A percentile compares a stretch with the other conserved stretches of the same genome.
Conservation (phyloP, 2,329 filamentous ascomycete species). For the Pezicula radicicola region DNA sequence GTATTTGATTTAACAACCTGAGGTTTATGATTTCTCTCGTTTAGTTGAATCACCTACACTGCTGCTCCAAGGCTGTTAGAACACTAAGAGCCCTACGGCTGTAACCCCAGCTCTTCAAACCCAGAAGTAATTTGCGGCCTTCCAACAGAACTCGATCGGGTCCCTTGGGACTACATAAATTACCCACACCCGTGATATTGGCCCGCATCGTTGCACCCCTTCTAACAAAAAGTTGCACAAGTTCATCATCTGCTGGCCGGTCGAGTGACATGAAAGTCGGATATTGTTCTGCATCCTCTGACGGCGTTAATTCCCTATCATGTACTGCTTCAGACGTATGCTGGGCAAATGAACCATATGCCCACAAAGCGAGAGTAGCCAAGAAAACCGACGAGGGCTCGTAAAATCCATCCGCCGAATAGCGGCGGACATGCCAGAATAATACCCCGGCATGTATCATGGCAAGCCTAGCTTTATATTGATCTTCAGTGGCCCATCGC, state of each 20-base stretch:
- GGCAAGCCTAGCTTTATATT: slow-evolving; percentile 54
- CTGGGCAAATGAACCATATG: slow-evolving; percentile 28
- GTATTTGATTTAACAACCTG: too few relatives aligned
- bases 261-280: slow-evolving; percentile 49
- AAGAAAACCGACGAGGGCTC: slow-evolving; percentile 43
- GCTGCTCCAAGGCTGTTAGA: slow-evolving; percentile 1
- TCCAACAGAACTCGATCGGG: slow-evolving; percentile 34
- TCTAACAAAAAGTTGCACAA: slow-evolving; percentile 53
- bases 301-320: not conserved
- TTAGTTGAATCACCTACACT: not conserved
- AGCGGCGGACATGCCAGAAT: slow-evolving; percentile 50
- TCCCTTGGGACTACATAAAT: slow-evolving; percentile 38
- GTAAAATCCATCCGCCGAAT: slow-evolving; percentile 43
- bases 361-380: slow-evolving; percentile 44
- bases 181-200: slow-evolving; percentile 49
- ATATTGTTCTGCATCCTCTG: slow-evolving; percentile 17
- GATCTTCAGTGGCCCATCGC: slow-evolving; percentile 47
- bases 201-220: slow-evolving; percentile 46
- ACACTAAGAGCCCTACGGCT: slow-evolving; percentile 3
- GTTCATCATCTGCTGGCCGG: slow-evolving; percentile 53
- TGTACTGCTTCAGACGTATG: slow-evolving; percentile 2
- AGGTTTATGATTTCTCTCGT: too few relatives aligned
- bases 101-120: slow-evolving; percentile 18
- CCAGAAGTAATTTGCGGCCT: slow-evolving; percentile 34
- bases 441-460: slow-evolving; percentile 49